These are phyloP conservation scores for Lodderomyces parapsilosis DNA, from an alignment of 1,139 yeast genomes.

Conservation along the genomic window DNA sequence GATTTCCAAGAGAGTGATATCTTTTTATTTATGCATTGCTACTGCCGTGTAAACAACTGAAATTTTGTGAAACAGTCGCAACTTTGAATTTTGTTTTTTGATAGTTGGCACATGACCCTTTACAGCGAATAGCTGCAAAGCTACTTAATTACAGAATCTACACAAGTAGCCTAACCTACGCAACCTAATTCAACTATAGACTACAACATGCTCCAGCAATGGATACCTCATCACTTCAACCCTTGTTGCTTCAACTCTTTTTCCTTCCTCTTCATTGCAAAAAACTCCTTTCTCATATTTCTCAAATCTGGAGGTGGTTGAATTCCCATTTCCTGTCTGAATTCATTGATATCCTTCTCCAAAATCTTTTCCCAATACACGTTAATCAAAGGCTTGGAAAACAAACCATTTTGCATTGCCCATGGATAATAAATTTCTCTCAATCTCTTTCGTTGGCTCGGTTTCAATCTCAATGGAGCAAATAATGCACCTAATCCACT, in stretches of 20 bases:
- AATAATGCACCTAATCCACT: slow-evolving; percentile 88
- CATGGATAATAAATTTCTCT: slow-evolving; percentile 79
- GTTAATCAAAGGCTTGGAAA: slow-evolving; percentile 75
- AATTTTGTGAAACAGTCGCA: slow-evolving; percentile 1
- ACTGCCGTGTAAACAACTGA: not conserved
- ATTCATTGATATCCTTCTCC: slow-evolving; percentile 67
- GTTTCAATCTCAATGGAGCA: slow-evolving; percentile 73
- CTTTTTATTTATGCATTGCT: slow-evolving; percentile 1
- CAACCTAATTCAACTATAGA: too few species aligned
- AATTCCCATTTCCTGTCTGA: slow-evolving; percentile 71
- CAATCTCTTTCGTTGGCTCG: slow-evolving; percentile 52
- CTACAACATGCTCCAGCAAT: too few species aligned
- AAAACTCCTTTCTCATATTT: slow-evolving; percentile 49
- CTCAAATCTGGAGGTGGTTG: slow-evolving; percentile 79
- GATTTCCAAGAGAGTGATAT: not conserved
- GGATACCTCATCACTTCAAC: not conserved
- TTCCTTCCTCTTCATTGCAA: slow-evolving; percentile 28
- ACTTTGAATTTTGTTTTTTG: not conserved
- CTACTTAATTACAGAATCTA: too few species aligned
- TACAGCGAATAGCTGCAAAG: not conserved
- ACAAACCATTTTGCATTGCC: slow-evolving; percentile 77
- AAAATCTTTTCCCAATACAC: slow-evolving; percentile 92
- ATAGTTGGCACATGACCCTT: not conserved
- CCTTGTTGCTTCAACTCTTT: slow-evolving; percentile 13
- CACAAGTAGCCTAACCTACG: too few species aligned